These are phyloP conservation scores for Hygrophila difformis DNA, from an alignment of 257 asterid genomes.

Conservation along the genomic window DNA sequence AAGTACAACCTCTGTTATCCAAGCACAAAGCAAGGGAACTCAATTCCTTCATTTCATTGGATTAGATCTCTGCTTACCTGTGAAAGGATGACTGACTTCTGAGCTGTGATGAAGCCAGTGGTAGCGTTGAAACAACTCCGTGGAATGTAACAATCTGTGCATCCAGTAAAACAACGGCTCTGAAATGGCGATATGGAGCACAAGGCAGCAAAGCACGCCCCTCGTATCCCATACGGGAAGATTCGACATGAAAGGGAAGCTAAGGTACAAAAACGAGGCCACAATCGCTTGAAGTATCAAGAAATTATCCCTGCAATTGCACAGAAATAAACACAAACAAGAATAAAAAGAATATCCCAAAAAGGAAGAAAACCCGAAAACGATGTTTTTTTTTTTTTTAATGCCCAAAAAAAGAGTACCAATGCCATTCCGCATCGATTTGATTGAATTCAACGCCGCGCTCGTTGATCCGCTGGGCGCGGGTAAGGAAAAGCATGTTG, in stretches of 20 bases:
- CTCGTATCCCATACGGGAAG: constrained; percentile 62
- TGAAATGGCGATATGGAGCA: constrained; percentile 66
- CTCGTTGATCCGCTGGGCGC: constrained; percentile 37
- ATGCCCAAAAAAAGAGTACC: constrained; percentile 31
- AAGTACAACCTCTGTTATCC: background rate
- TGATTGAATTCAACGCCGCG: constrained; percentile 65
- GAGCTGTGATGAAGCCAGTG: constrained; percentile 94
- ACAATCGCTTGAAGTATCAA: constrained; percentile 59
- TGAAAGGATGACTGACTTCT: constrained; percentile 59
- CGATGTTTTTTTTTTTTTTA: too few relatives aligned
- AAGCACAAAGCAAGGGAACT: too few relatives aligned
- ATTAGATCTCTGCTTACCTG: constrained; percentile 32
- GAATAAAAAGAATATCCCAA: too few relatives aligned
- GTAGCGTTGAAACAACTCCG: constrained; percentile 40
- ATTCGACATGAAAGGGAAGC: constrained; percentile 41
- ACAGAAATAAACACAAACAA: background rate
- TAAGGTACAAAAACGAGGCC: constrained; percentile 46
- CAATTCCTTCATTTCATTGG: background rate
- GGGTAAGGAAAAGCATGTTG: constrained; percentile 47
- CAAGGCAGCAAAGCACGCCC: constrained; percentile 54
- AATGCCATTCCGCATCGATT: constrained; percentile 85
- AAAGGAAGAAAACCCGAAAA: too few relatives aligned
- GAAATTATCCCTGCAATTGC: constrained; percentile 70
- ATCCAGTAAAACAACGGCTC: constrained; percentile 82
- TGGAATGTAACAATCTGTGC: constrained; percentile 63